phyloP scores from a whole-genome alignment of 441 rosid species.

The Arabidopsis hybrid region DNA sequence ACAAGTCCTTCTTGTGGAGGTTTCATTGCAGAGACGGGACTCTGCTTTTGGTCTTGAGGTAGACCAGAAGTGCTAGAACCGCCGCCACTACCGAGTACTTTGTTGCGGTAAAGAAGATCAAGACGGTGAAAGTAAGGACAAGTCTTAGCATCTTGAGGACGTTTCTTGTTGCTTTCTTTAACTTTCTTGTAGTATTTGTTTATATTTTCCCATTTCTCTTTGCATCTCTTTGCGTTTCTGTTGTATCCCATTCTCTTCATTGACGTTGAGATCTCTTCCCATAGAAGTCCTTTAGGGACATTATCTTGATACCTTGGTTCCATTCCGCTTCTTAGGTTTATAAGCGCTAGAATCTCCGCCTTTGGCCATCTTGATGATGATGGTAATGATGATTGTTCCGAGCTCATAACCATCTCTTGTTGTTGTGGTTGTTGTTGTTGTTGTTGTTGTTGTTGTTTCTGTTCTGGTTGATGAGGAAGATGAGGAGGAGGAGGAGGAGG shows the following conservation, averaged over 20 bases:
- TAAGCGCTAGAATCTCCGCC: slow-evolving; percentile 71
- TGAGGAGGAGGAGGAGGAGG: slow-evolving; percentile 46
- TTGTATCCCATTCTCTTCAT: slow-evolving; percentile 90
- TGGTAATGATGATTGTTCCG: slow-evolving; percentile 45
- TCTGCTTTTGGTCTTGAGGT: slow-evolving; percentile 40
- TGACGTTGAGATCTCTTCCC: slow-evolving; percentile 88
- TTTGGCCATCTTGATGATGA: slow-evolving; percentile 91
- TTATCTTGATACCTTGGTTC: slow-evolving; percentile 75
- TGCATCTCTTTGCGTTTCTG: slow-evolving; percentile 83
- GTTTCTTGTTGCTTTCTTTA: slow-evolving; percentile 77
- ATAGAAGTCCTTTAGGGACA: slow-evolving; percentile 81
- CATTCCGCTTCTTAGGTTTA: slow-evolving; percentile 61
- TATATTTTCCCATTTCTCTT: slow-evolving; percentile 98
- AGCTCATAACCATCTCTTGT: slow-evolving; percentile 42
- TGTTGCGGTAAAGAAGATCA: slow-evolving; percentile 67
- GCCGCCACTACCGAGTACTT: slow-evolving; percentile 49
- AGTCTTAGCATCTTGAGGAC: slow-evolving; percentile 85
- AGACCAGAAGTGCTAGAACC: slow-evolving; percentile 43
- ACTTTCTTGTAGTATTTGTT: slow-evolving; percentile 97
- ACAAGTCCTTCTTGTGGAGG: slow-evolving; percentile 28
- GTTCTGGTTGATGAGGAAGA: slow-evolving; percentile 36
- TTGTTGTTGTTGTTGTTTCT: slow-evolving; percentile 35
- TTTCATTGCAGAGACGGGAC: slow-evolving; percentile 25
- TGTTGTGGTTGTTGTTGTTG: slow-evolving; percentile 30
- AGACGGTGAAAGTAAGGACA: slow-evolving; percentile 91